Evolutionary conservation across 2,329 filamentous ascomycete genomes (phyloP).

Genomic region (Xylariales sp.): DNA sequence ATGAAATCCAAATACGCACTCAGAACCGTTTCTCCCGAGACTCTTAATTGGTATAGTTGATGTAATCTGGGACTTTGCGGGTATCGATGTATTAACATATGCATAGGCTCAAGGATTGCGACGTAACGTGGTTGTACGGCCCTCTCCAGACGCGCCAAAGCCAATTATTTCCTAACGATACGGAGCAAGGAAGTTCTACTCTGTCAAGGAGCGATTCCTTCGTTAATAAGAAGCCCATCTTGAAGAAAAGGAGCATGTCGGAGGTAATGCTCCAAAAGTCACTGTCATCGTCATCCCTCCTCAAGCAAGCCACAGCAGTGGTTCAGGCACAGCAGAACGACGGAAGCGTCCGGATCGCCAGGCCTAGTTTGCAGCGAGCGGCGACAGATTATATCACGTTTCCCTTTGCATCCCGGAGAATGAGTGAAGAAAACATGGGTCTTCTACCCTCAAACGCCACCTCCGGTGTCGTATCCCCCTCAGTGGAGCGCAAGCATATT

Average conservation of each 20-base stretch:
- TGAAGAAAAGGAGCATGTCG: slow-evolving; percentile 96
- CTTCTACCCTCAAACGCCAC: slow-evolving; percentile 63
- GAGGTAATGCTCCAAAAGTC: slow-evolving; percentile 91
- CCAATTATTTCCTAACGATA: slow-evolving; percentile 44
- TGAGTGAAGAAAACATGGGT: slow-evolving; percentile 59
- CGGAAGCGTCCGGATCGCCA: slow-evolving; percentile 40
- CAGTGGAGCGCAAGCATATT: slow-evolving; percentile 75
- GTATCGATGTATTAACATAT: slow-evolving; percentile 24
- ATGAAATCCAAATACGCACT: slow-evolving; percentile 86
- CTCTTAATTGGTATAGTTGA: slow-evolving; percentile 76
- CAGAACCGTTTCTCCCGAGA: slow-evolving; percentile 84
- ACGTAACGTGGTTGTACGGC: slow-evolving; percentile 96
- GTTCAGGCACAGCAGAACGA: slow-evolving; percentile 75
- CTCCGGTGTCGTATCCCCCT: slow-evolving; percentile 62
- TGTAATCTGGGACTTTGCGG: slow-evolving; percentile 1
- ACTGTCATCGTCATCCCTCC: slow-evolving; percentile 77
- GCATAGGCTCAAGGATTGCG: slow-evolving; percentile 86
- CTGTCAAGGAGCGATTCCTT: slow-evolving; percentile 59
- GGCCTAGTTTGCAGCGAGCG: slow-evolving; percentile 56
- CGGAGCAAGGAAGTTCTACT: slow-evolving; percentile 34
- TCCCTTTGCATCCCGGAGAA: slow-evolving; percentile 56
- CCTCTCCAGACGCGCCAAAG: slow-evolving; percentile 72
- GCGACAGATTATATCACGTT: slow-evolving; percentile 66
- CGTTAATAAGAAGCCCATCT: slow-evolving; percentile 79
- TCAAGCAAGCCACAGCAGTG: slow-evolving; percentile 84